Evolutionary conservation across 495 filamentous ascomycete genomes (phyloP), one percentile per base, ranked within the genome.

Genomic region (Xylaria castorea): DNA sequence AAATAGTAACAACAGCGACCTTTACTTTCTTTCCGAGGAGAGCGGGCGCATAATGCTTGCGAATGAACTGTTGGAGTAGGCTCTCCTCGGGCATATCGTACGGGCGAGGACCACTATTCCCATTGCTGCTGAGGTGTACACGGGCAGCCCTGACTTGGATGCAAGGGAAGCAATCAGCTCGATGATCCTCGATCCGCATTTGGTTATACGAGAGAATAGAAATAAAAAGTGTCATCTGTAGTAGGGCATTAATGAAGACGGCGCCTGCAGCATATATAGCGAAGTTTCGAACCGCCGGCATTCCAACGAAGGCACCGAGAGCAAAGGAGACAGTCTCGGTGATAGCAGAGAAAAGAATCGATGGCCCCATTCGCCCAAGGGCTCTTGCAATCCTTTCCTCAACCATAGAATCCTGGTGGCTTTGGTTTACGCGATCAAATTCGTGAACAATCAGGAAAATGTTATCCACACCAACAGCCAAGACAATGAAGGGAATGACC

Each of bases 391-490:
- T 89, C 22, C 96, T 87, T 75, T 92, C 89, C 71, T 97, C 91
- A n/a, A 99, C 90, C 75, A 89, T 84, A 48, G 94, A 91, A 74
- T 97, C 94, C 0, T 93, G 92, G 77, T 97, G 89, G 79, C 90
- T 97, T 78, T 95, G 82, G 77, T 98, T 98, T 70, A 97, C 91
- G 36, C 97, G 88, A 81, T 99, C 97, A 74, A 99, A 98, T 77
- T 99, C 96, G 82, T 99, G 95, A 8, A 98, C 97, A 64, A 99
- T 97, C 64, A 99, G 82, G 83, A 99, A 99, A 78, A 99, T 98
- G 79, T 99, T 99, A 86, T 99, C 96, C 12, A 99, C 97, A 32
- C 96, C 96, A 22, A 99, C 93, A 60, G 96, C 96, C 14, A 99
- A 83, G 16, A 99, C 95, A 73, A 99, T 90, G 81, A 99, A 99